Evolutionary conservation across 1,284 basidiomycete species (phyloP).

Genomic region (Wallemia mellicola): DNA sequence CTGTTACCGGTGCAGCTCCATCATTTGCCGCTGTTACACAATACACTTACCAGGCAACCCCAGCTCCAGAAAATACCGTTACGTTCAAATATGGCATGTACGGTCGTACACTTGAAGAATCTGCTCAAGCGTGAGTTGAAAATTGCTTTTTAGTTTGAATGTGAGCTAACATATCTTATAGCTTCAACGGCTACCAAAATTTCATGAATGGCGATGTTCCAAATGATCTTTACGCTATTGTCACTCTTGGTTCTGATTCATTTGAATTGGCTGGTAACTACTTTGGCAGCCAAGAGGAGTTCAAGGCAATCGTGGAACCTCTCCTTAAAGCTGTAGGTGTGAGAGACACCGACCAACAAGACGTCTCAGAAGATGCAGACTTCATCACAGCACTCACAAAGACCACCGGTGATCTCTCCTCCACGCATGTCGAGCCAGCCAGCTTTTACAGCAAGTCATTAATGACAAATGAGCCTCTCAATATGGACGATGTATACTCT

Average conservation of each 20-base stretch:
- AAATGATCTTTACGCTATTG: neutral
- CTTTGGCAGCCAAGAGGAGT: neutral
- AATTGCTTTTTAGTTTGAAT: neutral
- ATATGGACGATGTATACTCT: neutral
- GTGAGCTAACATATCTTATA: neutral
- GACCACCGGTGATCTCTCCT: neutral
- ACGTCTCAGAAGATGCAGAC: neutral
- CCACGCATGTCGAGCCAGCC: neutral
- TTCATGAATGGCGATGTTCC: neutral
- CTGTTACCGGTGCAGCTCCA: neutral
- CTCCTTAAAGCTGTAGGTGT: neutral
- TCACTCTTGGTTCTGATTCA: neutral
- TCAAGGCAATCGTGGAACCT: neutral
- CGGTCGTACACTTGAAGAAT: neutral
- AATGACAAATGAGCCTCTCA: neutral
- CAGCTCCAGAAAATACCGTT: neutral
- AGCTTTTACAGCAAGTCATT: neutral
- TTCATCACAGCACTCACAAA: neutral
- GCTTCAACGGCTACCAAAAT: constrained; percentile 1
- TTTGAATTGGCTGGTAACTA: neutral
- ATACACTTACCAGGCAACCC: neutral
- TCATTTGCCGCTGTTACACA: neutral
- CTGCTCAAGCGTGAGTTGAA: neutral
- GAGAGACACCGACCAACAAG: neutral
- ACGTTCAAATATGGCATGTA: neutral